These are phyloP conservation scores for Goniomonas avonlea DNA, from an alignment of 78 protist genomes.

Conservation along the genomic window DNA sequence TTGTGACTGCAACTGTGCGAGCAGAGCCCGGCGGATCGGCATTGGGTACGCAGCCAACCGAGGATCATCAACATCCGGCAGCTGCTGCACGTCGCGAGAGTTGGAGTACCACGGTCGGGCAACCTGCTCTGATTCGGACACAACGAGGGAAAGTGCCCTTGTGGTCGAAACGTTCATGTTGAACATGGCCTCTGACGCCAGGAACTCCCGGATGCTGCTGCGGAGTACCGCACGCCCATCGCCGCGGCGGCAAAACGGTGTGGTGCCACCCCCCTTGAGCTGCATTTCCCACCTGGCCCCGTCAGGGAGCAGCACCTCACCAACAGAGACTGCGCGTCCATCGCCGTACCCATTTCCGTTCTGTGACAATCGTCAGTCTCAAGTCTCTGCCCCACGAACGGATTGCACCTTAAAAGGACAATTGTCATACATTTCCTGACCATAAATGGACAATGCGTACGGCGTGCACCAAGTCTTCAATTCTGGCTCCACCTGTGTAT, in stretches of 20 bases:
- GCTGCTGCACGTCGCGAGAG: too few species aligned
- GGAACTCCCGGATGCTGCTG: slow-evolving; percentile 69
- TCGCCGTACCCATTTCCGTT: slow-evolving; percentile 72
- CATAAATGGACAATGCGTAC: slow-evolving; percentile 16
- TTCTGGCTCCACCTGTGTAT: neutral
- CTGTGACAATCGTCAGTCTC: slow-evolving; percentile 6
- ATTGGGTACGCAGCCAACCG: too few species aligned
- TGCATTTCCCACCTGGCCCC: slow-evolving; percentile 44
- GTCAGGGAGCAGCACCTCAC: slow-evolving; percentile 39
- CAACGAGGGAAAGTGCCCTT: slow-evolving; percentile 53
- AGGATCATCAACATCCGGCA: too few species aligned
- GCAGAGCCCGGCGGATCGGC: too few species aligned
- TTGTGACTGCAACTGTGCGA: too few species aligned
- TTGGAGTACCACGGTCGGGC: too few species aligned
- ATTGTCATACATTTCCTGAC: neutral
- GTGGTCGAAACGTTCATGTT: slow-evolving; percentile 60
- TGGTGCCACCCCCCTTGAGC: slow-evolving; percentile 69
- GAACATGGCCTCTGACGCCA: slow-evolving; percentile 62
- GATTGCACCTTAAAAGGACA: neutral
- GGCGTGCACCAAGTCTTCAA: slow-evolving; percentile 22
- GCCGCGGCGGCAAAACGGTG: slow-evolving; percentile 73
- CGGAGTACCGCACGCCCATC: slow-evolving; percentile 82
- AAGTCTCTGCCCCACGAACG: too few species aligned
- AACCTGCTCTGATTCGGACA: too few species aligned
- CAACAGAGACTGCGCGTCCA: slow-evolving; percentile 65